Evolutionary conservation across 1,284 basidiomycete species (phyloP), one percentile per base, ranked within the genome.

Genomic region (Microbotryum silenes-acaulis): DNA sequence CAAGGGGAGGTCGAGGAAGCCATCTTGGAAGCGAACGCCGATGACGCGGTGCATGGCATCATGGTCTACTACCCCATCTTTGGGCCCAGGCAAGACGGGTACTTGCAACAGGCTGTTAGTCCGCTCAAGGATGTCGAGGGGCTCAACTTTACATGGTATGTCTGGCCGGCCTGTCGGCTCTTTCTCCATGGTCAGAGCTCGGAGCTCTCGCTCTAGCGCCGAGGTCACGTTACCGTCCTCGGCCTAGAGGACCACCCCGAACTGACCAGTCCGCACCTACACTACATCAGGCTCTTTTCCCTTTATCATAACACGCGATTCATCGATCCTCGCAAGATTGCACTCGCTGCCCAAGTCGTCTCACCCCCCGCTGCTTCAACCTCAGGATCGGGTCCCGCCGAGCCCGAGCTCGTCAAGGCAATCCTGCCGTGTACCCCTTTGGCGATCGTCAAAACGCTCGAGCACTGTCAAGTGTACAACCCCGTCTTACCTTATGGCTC

Each of bases 111-210:
- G 85, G 83, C 94, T 59, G 89, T 98, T 16, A 92, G 91, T 2
- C 92, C 94, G 1, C 82, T 89, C 69, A 98, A 98, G 77, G 94
- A 98, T 70, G 94, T 98, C 57, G 94, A 98, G 77, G 94, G 94
- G 4, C 81, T 97, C 55, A 85, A 97, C 78, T 91, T 91, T 79
- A 62, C 68, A 16, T 69, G 68, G 67, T 68, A 5, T 33, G 57
- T 52, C 29, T 7, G 18, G 10, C 31, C 2, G 37, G 16, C 9
- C 21, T 23, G 16, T 18, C 3, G 14, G 6, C 42, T 25, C 42
- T 29, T 45, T n/a, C 14, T 9, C 37, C 5, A 12, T 42, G 37
- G 10, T 18, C 37, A 6, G 12, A 16, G 16, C 37, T 42, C 48
- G 14, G 12, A 50, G 23, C 48, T 23, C 48, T 21, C 31, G 31